These are phyloP conservation scores for Daldinia loculata DNA, from an alignment of 495 filamentous ascomycete genomes.

Conservation along the genomic window DNA sequence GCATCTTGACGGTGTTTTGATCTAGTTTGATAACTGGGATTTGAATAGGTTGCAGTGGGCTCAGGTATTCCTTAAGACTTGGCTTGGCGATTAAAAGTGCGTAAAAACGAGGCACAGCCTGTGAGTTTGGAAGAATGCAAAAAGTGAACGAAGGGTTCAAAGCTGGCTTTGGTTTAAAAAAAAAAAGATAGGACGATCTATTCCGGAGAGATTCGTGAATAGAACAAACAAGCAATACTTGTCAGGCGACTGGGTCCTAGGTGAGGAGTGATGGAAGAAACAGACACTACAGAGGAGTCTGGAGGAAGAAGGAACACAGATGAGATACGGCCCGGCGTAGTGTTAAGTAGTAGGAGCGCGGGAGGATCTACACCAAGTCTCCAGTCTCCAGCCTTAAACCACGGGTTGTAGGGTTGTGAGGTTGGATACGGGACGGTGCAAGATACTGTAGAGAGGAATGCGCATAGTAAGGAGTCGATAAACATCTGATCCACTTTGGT, in stretches of 20 bases:
- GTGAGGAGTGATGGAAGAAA: constrained; percentile 27
- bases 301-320: constrained; percentile 32
- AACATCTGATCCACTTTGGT: constrained; percentile 38
- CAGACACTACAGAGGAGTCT: constrained; percentile 39
- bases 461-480: constrained; percentile 34
- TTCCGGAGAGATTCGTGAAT: constrained; percentile 40
- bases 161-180: constrained; percentile 39
- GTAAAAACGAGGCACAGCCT: constrained; percentile 51
- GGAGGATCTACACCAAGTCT: constrained; percentile 26
- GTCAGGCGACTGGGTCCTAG: constrained; percentile 32
- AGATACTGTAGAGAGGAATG: constrained; percentile 38
- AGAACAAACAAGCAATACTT: constrained; percentile 36
- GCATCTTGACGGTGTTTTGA: constrained; percentile 48
- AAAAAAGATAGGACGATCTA: constrained; percentile 56
- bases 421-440: constrained; percentile 32
- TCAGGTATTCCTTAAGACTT: neutral
- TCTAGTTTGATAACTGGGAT: neutral
- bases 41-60: neutral
- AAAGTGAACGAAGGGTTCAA: constrained; percentile 43
- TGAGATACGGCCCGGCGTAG: constrained; percentile 19
- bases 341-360: constrained; percentile 34
- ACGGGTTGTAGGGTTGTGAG: constrained; percentile 27
- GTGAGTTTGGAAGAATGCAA: constrained; percentile 37
- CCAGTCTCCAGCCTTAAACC: constrained; percentile 20
- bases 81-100: constrained; percentile 11